A percentile compares a stretch with the other conserved stretches of the same genome.
These are phyloP conservation scores for Debaryomyces psychrophilus DNA, from an alignment of 1,139 yeast species.

Conservation along the genomic window DNA sequence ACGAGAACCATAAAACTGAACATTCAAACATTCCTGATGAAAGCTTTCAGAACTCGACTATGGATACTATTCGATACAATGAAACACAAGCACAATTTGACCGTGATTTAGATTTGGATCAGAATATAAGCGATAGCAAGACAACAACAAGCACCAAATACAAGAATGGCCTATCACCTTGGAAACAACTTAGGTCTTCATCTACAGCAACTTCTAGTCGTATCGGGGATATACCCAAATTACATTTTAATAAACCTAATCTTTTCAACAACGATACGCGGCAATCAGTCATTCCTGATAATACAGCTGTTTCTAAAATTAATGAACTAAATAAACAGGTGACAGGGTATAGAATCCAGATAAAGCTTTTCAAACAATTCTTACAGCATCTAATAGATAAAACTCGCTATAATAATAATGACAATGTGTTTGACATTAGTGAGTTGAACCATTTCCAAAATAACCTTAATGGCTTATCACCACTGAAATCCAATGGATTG, in stretches of 20 bases:
- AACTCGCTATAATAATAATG: conserved; percentile 18
- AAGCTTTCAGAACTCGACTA: conserved; percentile 14
- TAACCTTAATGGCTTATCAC: conserved; percentile 23
- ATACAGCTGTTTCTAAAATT: conserved; percentile 21
- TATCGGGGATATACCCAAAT: conserved; percentile 16
- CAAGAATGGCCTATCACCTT: conserved; percentile 23
- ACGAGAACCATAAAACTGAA: neutral
- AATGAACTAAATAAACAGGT: conserved; percentile 44
- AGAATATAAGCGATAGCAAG: conserved; percentile 4
- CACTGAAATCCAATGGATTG: conserved; percentile 8
- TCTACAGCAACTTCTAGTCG: conserved; percentile 10
- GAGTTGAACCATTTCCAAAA: conserved; percentile 31
- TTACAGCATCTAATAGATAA: conserved; percentile 41
- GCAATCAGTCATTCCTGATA: conserved; percentile 7
- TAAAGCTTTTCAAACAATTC: conserved; percentile 46
- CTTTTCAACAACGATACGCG: neutral
- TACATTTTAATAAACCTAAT: conserved; percentile 12
- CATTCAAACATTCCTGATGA: neutral
- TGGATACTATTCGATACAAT: conserved; percentile 27
- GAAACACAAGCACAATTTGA: conserved; percentile 38
- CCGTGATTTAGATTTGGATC: conserved; percentile 31
- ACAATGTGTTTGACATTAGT: conserved; percentile 21
- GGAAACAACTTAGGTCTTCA: conserved; percentile 37
- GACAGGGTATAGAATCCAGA: conserved; percentile 47
- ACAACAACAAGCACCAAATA: conserved; percentile 13